Base-by-base conservation (phyloP, 208 protist species). In the Leishmania martiniquensis region DNA sequence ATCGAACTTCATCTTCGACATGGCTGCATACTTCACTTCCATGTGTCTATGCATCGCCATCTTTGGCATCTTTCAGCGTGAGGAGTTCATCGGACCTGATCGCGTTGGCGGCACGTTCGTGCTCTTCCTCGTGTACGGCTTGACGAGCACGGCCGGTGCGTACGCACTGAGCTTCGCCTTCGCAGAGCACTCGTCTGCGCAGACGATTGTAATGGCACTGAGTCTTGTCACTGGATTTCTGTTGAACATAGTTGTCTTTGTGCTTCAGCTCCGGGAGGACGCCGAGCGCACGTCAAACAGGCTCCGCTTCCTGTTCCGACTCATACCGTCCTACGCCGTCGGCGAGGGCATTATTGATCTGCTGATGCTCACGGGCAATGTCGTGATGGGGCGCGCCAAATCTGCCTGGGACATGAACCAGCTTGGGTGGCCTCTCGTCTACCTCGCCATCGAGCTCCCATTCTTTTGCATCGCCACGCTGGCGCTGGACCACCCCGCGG, bases 151-250 rank as follows among this genome's bases (percentile, higher is more conserved):
- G 6, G 9, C 55, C 10, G 65, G 52, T 45, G 65, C 82, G 15
- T 93, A 93, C 78, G 72, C 59, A 17, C 29, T 89, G 34, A 85
- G 78, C 67, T 92, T 93, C 73, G 44, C 79, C 73, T 92, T 92
- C 59, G 52, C 52, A 25, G 51, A 76, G 22, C 80, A 92, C 75
- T 67, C 89, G 42, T 83, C 72, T 22, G 88, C 88, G 17, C 83
- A 93, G 65, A 82, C 80, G 12, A 75, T 78, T 2, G 63, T 82
- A 15, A 81, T 93, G 85, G 39, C 78, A 0, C 68, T 85, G 44
- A 86, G 77, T 59, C 85, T 93, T 62, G 32, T 91, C 39, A 74
- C 77, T 1, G 89, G 89, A 32, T 89, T 92, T 44, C 47, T 92
- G 15, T 55, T 88, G 7, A 83, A 87, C 22, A 32, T 93, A 20